Percentiles rank a stretch among this genome's conserved stretches.
Conservation (phyloP, 805 yeast species). For the Candida sanyiensis region DNA sequence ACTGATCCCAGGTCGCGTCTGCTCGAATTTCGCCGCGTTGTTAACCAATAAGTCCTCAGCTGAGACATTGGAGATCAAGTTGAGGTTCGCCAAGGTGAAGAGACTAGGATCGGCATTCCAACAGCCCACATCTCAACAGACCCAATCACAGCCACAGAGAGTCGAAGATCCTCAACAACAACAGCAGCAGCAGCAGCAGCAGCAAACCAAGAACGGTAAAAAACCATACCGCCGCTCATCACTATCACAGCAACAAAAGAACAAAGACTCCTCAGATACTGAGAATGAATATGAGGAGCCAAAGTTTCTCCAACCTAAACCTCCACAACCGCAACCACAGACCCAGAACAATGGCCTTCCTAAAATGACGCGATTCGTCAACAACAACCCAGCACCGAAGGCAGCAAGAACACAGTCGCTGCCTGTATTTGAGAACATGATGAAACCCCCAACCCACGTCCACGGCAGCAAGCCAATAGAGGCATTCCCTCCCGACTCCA, state of each 20-base stretch:
- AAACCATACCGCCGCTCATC: conserved; percentile 10
- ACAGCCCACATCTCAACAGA: conserved; percentile 8
- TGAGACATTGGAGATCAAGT: conserved; percentile 52
- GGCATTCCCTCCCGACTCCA: conserved; percentile 24
- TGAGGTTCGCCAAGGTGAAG: conserved; percentile 34
- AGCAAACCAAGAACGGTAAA: conserved; percentile 3
- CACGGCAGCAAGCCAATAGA: conserved; percentile 15
- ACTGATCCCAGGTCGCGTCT: conserved; percentile 50
- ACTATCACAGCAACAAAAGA: conserved; percentile 12
- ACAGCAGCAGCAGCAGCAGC: conserved; percentile 5
- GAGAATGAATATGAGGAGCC: conserved; percentile 20
- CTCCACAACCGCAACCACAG: conserved; percentile 7
- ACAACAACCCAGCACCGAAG: conserved; percentile 41
- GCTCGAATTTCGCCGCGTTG: conserved; percentile 49
- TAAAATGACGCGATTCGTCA: conserved; percentile 30
- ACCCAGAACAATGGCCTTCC: conserved; percentile 5
- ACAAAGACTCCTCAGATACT: conserved; percentile 16
- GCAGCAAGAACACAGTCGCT: conserved; percentile 41
- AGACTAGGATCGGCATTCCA: conserved; percentile 6
- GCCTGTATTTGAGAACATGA: conserved; percentile 27
- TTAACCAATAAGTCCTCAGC: conserved; percentile 30
- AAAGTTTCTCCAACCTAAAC: conserved; percentile 16
- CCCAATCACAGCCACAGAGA: not conserved
- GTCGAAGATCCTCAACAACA: conserved; percentile 9
- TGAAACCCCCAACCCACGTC: conserved; percentile 10